Evolutionary conservation across 257 asterid species (phyloP), one percentile per base, ranked within the genome.

Genomic region (Rehmannia glutinosa): DNA sequence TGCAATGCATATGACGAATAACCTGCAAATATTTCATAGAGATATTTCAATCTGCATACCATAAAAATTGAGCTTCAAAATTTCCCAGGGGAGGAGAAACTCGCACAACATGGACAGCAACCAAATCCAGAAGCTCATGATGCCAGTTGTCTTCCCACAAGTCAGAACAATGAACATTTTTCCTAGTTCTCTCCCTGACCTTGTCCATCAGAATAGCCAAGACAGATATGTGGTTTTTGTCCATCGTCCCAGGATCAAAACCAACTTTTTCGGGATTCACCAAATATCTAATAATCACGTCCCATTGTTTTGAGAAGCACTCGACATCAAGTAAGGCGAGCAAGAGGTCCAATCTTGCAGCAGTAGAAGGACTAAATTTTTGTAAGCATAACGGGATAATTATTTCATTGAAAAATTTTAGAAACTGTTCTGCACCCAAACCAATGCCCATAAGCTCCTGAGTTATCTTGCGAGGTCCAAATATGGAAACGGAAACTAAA

Each of bases 351-450:
- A 91, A 68, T 70, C 91, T 75, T 66, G 79, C 72, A 66, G 83
- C 66, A 55, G 77, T 78, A 36, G 91, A 75, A 68, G 81, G 63
- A 53, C 81, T 72, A 58, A 62, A 68, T 42, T 58, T 55, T 63
- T 78, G 77, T 75, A 94, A 84, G 87, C 97, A 94, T 95, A 90
- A 87, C 28, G 97, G 97, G 39, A 94, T 66, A 59, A 88, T 79
- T 62, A 68, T 54, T 41, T 85, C 89, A 46, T 64, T 80, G 81
- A 86, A 94, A 32, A 83, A 83, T 62, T 72, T 77, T 71, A 94
- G 61, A 75, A 86, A 85, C 74, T 80, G 78, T 51, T 72, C 82
- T 57, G 65, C 74, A 43, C 88, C 92, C 46, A 70, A 33, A 56
- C 74, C 81, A 46, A 71, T 65, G 62, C 85, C 69, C 11, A 75